A percentile compares a stretch with the other conserved stretches of the same genome.
These are phyloP conservation scores for Cladophialophora psammophila DNA, from an alignment of 2,329 filamentous ascomycete genomes.

Conservation along the genomic window DNA sequence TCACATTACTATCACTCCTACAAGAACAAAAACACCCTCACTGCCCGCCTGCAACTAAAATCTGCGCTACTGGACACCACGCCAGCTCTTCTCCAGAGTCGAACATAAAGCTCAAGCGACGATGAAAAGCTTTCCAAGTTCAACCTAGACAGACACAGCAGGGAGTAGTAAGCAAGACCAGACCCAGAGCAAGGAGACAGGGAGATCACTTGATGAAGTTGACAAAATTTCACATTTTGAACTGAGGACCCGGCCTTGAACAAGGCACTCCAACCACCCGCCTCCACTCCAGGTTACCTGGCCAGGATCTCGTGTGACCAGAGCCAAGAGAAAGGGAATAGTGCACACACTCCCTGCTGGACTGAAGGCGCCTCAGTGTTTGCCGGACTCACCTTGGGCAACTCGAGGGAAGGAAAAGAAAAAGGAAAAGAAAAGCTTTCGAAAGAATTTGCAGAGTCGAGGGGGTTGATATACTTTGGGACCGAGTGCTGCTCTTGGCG, in stretches of 20 bases:
- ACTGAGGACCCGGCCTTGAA: slow-evolving; percentile 5
- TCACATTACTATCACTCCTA: neutral
- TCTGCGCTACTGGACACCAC: neutral
- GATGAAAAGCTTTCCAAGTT: slow-evolving; percentile 31
- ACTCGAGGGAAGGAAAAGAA: slow-evolving; percentile 11
- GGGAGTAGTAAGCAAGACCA: neutral
- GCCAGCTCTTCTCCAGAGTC: slow-evolving; percentile 33
- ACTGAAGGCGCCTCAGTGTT: slow-evolving; percentile 26
- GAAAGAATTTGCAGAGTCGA: neutral
- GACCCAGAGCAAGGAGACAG: neutral
- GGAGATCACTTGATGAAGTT: neutral
- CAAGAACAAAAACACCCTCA: neutral
- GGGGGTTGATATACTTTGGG: neutral
- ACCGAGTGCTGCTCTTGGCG: neutral
- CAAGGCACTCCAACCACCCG: slow-evolving; percentile 2
- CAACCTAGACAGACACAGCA: neutral
- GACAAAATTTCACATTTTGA: neutral
- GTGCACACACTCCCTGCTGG: slow-evolving; percentile 7
- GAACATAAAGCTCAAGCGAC: slow-evolving; percentile 34
- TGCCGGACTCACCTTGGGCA: slow-evolving; percentile 12
- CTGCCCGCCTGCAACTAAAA: neutral
- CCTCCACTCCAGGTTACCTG: slow-evolving; percentile 1
- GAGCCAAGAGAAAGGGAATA: neutral
- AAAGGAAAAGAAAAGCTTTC: slow-evolving; percentile 6
- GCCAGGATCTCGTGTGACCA: slow-evolving; percentile 7